A percentile compares a stretch with the other conserved stretches of the same genome.
Evolutionary conservation across 371 early-diverging fungal genomes (phyloP).

Genomic region (Lichtheimia hyalospora): DNA sequence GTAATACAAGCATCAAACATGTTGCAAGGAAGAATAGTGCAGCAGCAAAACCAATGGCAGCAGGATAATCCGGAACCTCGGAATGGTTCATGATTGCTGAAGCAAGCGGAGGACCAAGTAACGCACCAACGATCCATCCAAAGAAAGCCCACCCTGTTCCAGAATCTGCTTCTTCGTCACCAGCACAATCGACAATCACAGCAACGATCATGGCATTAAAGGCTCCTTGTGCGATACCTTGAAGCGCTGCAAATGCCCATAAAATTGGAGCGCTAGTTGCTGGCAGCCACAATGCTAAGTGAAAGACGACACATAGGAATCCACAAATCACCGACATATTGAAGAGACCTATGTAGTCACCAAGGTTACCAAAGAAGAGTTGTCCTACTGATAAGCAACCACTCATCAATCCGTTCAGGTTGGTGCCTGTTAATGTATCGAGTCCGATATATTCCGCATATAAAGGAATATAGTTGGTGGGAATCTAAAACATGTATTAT

Average conservation of each 20-base stretch:
- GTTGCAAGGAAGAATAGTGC: conserved; percentile 27
- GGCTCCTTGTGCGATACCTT: conserved; percentile 39
- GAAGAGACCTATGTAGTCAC: conserved; percentile 56
- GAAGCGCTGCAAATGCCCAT: conserved; percentile 42
- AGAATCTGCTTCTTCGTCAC: conserved; percentile 51
- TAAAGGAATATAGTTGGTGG: conserved; percentile 14
- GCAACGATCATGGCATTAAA: conserved; percentile 54
- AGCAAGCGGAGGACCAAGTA: conserved; percentile 53
- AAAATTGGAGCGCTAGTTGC: conserved; percentile 38
- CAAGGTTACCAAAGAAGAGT: conserved; percentile 36
- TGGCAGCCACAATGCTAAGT: conserved; percentile 39
- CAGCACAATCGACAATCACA: conserved; percentile 48
- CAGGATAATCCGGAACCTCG: conserved; percentile 15
- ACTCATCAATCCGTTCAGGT: conserved; percentile 44
- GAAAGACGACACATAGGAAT: conserved; percentile 38
- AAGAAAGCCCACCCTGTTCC: conserved; percentile 51
- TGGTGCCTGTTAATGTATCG: conserved; percentile 34
- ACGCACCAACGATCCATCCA: conserved; percentile 46
- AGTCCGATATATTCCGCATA: conserved; percentile 32
- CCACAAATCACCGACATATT: conserved; percentile 53
- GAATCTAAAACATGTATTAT: neutral
- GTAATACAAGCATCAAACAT: conserved; percentile 21
- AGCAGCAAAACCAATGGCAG: conserved; percentile 21
- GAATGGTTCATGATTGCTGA: conserved; percentile 37
- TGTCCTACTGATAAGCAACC: conserved; percentile 25